These are phyloP conservation scores for Leucosporidium scottii DNA, from an alignment of 768 basidiomycete species.

Conservation along the genomic window DNA sequence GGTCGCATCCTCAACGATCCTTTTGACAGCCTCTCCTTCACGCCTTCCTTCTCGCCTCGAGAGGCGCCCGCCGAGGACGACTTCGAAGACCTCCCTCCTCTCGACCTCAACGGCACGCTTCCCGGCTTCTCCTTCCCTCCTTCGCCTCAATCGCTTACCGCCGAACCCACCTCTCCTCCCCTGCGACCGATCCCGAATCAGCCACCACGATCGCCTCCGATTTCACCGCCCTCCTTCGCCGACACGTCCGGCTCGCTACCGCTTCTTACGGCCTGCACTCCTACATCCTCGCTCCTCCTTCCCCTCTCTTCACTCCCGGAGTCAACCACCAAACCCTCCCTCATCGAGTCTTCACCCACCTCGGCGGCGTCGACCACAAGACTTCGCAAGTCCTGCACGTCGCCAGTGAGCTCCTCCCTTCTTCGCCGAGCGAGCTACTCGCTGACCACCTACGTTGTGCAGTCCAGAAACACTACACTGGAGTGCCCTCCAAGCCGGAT, in stretches of 20 bases:
- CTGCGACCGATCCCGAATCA: background rate
- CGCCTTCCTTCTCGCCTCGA: background rate
- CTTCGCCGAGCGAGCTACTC: background rate
- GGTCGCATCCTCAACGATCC: conserved; percentile 13
- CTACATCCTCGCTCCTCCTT: conserved; percentile 14
- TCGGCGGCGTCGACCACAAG: conserved; percentile 22
- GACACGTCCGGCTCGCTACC: conserved; percentile 18
- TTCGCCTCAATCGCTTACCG: background rate
- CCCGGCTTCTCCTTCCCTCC: background rate
- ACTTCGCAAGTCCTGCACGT: conserved; percentile 23
- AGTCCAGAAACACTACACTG: background rate
- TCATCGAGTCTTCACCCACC: conserved; percentile 25
- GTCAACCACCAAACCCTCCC: conserved; percentile 17
- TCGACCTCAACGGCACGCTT: conserved; percentile 7
- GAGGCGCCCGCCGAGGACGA: background rate
- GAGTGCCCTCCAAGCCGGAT: background rate
- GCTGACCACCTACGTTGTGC: background rate
- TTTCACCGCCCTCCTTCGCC: conserved; percentile 14
- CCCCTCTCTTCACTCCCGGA: conserved; percentile 22
- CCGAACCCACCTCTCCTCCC: background rate
- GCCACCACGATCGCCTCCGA: background rate
- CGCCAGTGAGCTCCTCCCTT: background rate
- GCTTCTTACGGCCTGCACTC: conserved; percentile 30
- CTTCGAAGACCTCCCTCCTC: conserved; percentile 4
- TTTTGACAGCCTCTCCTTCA: background rate